These are phyloP conservation scores for Metschnikowia noctiluminum DNA, from an alignment of 805 yeast species.

Conservation along the genomic window DNA sequence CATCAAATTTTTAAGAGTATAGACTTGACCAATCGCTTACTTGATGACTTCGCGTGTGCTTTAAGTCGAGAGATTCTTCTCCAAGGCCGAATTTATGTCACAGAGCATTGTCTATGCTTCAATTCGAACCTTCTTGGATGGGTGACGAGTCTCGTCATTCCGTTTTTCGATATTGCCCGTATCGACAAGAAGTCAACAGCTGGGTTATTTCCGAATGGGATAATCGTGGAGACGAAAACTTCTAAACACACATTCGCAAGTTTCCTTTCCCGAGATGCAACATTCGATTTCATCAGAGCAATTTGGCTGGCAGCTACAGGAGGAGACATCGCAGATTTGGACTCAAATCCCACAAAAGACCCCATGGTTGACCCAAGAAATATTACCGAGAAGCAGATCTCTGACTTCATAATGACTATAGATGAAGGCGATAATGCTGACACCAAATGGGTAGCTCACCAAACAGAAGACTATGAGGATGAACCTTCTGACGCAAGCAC, in stretches of 20 bases:
- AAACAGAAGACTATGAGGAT: slow-evolving; percentile 9
- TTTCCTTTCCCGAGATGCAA: slow-evolving; percentile 75
- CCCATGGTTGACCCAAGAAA: background rate
- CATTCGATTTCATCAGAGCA: slow-evolving; percentile 64
- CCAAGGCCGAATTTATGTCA: slow-evolving; percentile 83
- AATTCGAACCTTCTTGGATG: slow-evolving; percentile 85
- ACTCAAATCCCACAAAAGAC: slow-evolving; percentile 1
- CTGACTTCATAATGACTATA: slow-evolving; percentile 15
- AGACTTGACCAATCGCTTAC: slow-evolving; percentile 63
- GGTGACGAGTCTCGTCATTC: slow-evolving; percentile 77
- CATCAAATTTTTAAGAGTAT: slow-evolving; percentile 69
- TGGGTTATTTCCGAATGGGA: slow-evolving; percentile 89
- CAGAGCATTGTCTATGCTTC: slow-evolving; percentile 78
- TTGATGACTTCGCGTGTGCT: slow-evolving; percentile 91
- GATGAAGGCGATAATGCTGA: slow-evolving; percentile 17
- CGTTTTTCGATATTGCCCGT: slow-evolving; percentile 63
- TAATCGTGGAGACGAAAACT: slow-evolving; percentile 61
- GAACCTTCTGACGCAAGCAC: slow-evolving; percentile 2
- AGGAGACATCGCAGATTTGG: slow-evolving; percentile 15
- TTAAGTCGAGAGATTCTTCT: slow-evolving; percentile 78
- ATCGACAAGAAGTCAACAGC: slow-evolving; percentile 84
- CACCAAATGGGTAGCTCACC: slow-evolving; percentile 4
- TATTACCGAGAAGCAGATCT: slow-evolving; percentile 11
- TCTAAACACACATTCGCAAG: slow-evolving; percentile 80
- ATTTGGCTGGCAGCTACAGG: slow-evolving; percentile 52